These are phyloP conservation scores for Heracleum sosnowskyi DNA, from an alignment of 129 eudicot genomes.

Conservation along the genomic window DNA sequence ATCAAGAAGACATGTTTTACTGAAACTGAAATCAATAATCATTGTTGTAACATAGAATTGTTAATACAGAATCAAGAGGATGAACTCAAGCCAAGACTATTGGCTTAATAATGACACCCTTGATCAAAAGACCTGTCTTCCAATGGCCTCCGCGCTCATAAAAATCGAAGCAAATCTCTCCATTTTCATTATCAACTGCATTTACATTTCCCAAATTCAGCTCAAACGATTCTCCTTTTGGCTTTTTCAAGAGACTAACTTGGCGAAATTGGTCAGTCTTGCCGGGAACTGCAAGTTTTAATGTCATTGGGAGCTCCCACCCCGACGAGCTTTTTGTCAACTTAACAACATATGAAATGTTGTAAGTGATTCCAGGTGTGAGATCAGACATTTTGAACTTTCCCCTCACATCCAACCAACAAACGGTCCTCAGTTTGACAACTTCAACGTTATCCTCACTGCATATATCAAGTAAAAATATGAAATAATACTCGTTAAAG, in stretches of 20 bases:
- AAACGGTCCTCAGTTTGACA: neutral
- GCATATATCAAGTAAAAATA: too few species aligned
- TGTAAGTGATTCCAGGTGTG: neutral
- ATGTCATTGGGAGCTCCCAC: constrained; percentile 12
- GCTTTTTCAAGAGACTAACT: constrained; percentile 8
- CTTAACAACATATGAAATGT: constrained; percentile 3
- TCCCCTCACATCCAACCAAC: constrained; percentile 16
- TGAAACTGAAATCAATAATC: too few species aligned
- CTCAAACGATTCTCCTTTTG: constrained; percentile 10
- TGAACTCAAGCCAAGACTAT: neutral
- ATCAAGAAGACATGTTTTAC: too few species aligned
- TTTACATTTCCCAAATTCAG: neutral
- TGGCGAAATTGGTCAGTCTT: neutral
- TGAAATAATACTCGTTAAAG: too few species aligned
- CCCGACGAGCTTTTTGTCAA: constrained; percentile 3
- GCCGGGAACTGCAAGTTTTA: neutral
- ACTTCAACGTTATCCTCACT: too few species aligned
- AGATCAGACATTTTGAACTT: constrained; percentile 8
- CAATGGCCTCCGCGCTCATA: constrained; percentile 10
- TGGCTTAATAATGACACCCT: constrained; percentile 17
- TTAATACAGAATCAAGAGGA: neutral
- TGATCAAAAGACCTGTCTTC: constrained; percentile 9
- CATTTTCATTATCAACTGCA: neutral
- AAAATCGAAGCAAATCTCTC: constrained; percentile 7
- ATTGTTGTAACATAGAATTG: too few species aligned